phyloP scores from a whole-genome alignment of 257 asterid genomes.

The Rhazya stricta region DNA sequence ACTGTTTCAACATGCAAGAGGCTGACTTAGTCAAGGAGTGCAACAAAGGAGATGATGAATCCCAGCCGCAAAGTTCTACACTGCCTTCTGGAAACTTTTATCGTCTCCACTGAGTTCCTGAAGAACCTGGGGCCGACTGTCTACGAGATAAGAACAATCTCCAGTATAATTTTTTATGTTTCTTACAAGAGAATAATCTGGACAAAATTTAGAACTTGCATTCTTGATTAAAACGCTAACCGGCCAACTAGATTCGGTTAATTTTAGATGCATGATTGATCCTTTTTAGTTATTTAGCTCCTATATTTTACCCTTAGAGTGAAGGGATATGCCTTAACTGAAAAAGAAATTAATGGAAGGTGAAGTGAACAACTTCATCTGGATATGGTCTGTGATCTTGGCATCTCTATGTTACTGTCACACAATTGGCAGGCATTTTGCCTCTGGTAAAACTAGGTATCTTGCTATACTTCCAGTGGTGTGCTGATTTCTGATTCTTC shows the following conservation, averaged over 20 bases:
- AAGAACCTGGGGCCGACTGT: too few species aligned
- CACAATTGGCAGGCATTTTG: constrained; percentile 9
- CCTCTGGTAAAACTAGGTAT: constrained; percentile 22
- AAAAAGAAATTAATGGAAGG: constrained; percentile 13
- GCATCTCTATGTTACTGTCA: constrained; percentile 43
- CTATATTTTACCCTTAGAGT: too few species aligned
- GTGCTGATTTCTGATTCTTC: constrained; percentile 34
- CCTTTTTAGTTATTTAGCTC: too few species aligned
- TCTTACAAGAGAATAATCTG: background rate
- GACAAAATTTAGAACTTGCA: background rate
- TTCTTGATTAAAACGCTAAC: background rate
- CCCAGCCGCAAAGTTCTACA: too few species aligned
- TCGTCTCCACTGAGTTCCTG: too few species aligned
- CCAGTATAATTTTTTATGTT: background rate
- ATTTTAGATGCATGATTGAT: too few species aligned
- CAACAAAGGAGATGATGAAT: too few species aligned
- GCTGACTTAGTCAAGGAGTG: too few species aligned
- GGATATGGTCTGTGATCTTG: constrained; percentile 37
- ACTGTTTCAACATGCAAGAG: too few species aligned
- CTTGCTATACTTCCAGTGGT: constrained; percentile 37
- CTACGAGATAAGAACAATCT: background rate
- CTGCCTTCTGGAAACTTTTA: too few species aligned
- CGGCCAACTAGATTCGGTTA: background rate
- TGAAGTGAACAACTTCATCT: constrained; percentile 30
- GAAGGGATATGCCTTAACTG: too few species aligned